Evolutionary conservation across 805 yeast species (phyloP), one percentile per base, ranked within the genome.

Genomic region (Candida succiphila): DNA sequence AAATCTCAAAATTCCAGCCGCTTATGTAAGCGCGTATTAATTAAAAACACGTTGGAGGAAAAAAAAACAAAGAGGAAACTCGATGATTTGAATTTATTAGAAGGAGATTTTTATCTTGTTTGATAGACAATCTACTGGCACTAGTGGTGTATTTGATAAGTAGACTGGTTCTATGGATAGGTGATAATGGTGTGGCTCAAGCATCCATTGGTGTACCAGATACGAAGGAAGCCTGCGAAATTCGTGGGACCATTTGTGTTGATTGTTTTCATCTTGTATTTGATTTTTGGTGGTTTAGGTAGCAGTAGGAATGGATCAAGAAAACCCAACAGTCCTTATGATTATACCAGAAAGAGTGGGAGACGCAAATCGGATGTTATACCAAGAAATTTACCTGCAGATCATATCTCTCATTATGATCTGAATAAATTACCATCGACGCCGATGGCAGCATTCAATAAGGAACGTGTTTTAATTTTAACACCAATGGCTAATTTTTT

Each of bases 401-500:
- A 81, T 47, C 92, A 82, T 51, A 80, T 83, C 40, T 69, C 82
- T 25, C 94, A 83, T 50, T 85, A 81, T 51, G 86, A 89, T 57
- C 68, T 92, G 63, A 89, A 92, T 61, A 69, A 70, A 43, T 62
- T 89, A 43, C 75, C 75, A 18, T 70, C 89, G 4, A 72, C 88
- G 3, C 67, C 82, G 20, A 69, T 74, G 56, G 82, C 95, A 16
- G 75, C 75, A 32, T 69, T 68, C 37, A 81, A 85, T 56, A 73
- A 72, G 47, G 96, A 92, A 53, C 79, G 82, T 41, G 84, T 92
- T 16, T 66, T 92, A 52, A 75, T 92, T 37, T 67, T 92, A 51
- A 78, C 96, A 2, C 98, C 98, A 25, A 77, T 92, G 74, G 80
- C 94, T 29, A 72, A 77, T 43, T 92, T 92, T 53, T 77, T 83